These are phyloP conservation scores for Westerdykella sp. DNA, from an alignment of 2,329 filamentous ascomycete species.

Conservation along the genomic window DNA sequence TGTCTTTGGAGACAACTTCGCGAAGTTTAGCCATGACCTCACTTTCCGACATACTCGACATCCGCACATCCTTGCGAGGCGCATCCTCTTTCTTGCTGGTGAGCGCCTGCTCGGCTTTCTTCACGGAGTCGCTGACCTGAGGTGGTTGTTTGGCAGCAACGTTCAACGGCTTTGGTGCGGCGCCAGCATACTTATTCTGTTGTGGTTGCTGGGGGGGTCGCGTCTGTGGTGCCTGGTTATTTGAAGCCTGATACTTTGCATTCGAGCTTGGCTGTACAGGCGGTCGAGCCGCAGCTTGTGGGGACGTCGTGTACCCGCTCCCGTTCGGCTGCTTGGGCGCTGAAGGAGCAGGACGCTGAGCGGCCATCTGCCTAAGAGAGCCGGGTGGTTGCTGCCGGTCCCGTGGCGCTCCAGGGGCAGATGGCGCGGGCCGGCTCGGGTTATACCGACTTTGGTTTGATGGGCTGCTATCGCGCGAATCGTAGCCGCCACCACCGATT, in stretches of 20 bases:
- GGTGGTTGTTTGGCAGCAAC: constrained; percentile 44
- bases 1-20: constrained; percentile 91
- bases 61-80: constrained; percentile 85
- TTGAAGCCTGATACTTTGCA: constrained; percentile 29
- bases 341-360: constrained; percentile 77
- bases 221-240: constrained; percentile 36
- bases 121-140: constrained; percentile 62
- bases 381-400: constrained; percentile 46
- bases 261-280: constrained; percentile 41
- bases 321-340: constrained; percentile 49
- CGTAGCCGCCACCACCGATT: constrained; percentile 56
- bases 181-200: constrained; percentile 36
- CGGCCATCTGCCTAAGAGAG: constrained; percentile 50
- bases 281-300: constrained; percentile 29
- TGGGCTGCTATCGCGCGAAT: constrained; percentile 40
- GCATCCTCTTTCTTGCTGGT: constrained; percentile 68
- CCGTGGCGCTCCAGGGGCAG: constrained; percentile 56
- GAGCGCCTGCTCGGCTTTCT: constrained; percentile 83
- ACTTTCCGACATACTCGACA: constrained; percentile 96
- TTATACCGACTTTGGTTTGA: constrained; percentile 66
- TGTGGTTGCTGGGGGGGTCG: constrained; percentile 37
- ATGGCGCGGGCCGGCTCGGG: constrained; percentile 76
- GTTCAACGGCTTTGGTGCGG: constrained; percentile 51
- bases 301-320: constrained; percentile 22
- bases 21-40: constrained; percentile 96